Conservation (phyloP, 306 rosid species). For the Parietaria judaica region DNA sequence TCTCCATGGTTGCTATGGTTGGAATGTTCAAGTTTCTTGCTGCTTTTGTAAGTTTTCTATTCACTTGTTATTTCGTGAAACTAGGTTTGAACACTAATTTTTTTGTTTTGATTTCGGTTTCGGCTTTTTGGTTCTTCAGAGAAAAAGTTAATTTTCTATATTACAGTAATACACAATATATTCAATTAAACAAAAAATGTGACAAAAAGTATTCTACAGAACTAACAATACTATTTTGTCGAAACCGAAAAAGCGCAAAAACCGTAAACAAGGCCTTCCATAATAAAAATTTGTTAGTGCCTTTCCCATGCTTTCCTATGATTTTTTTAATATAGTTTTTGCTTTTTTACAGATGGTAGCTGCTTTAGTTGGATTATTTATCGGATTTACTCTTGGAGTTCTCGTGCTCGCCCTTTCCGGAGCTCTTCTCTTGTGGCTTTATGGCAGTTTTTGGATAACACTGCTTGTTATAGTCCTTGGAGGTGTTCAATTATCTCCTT, state of each 20-base stretch:
- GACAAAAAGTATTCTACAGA: no score
- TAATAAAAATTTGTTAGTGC: no score
- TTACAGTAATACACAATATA: no score
- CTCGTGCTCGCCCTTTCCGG: constrained; percentile 65
- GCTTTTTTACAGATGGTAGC: constrained; percentile 50
- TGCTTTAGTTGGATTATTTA: constrained; percentile 56
- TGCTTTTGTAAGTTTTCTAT: constrained; percentile 57
- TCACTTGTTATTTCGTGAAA: constrained; percentile 1
- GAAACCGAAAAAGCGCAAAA: no score
- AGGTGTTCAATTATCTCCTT: constrained; percentile 48
- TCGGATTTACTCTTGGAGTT: constrained; percentile 62
- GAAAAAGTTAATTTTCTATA: no score
- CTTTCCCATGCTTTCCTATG: no score
- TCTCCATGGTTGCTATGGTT: constrained; percentile 73
- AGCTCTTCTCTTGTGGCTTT: constrained; percentile 71
- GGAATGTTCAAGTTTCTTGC: constrained; percentile 75
- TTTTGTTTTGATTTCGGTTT: no score
- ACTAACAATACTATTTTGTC: no score
- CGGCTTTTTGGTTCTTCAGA: no score
- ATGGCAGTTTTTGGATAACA: constrained; percentile 94
- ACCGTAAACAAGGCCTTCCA: no score
- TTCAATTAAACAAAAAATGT: no score
- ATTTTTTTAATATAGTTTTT: not conserved
- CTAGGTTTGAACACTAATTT: not conserved
- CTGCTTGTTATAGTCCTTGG: constrained; percentile 57